Evolutionary conservation across 805 yeast species (phyloP).

Genomic region (Lachancea waltii): DNA sequence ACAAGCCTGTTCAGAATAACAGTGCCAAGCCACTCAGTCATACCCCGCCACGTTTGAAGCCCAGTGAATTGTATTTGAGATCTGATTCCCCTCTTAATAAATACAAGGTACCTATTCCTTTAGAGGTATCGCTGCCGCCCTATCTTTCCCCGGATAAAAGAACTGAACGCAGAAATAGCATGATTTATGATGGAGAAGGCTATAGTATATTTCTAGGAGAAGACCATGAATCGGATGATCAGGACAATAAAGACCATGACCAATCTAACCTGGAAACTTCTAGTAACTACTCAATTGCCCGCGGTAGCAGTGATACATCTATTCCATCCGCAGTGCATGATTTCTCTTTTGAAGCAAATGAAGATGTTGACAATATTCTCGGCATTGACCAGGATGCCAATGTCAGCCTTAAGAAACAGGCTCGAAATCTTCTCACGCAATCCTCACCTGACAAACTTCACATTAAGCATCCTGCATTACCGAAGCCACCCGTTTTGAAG

Average conservation of each 20-base stretch:
- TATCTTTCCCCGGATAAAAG: slow-evolving; percentile 33
- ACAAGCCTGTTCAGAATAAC: neutral
- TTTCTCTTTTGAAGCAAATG: slow-evolving; percentile 21
- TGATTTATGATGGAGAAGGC: slow-evolving; percentile 35
- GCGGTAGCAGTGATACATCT: slow-evolving; percentile 15
- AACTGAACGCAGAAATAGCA: slow-evolving; percentile 20
- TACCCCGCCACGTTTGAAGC: slow-evolving; percentile 9
- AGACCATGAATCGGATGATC: slow-evolving; percentile 2
- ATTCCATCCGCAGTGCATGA: slow-evolving; percentile 28
- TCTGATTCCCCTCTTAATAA: slow-evolving; percentile 34
- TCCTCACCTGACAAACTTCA: neutral
- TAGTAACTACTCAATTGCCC: too few relatives aligned
- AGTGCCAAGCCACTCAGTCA: neutral
- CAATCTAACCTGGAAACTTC: neutral
- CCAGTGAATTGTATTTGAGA: slow-evolving; percentile 26
- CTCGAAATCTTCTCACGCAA: slow-evolving; percentile 18
- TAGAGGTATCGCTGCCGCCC: slow-evolving; percentile 35
- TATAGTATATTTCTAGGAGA: slow-evolving; percentile 27
- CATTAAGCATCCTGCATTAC: neutral
- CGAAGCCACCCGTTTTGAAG: neutral
- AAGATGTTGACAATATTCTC: slow-evolving; percentile 19
- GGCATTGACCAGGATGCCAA: slow-evolving; percentile 31
- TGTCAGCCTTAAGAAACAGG: slow-evolving; percentile 28
- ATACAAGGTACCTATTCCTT: slow-evolving; percentile 33
- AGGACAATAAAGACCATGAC: neutral